These are phyloP conservation scores for Auxenochlorella pyrenoidosa DNA, from an alignment of 139 green algal species.

Conservation along the genomic window DNA sequence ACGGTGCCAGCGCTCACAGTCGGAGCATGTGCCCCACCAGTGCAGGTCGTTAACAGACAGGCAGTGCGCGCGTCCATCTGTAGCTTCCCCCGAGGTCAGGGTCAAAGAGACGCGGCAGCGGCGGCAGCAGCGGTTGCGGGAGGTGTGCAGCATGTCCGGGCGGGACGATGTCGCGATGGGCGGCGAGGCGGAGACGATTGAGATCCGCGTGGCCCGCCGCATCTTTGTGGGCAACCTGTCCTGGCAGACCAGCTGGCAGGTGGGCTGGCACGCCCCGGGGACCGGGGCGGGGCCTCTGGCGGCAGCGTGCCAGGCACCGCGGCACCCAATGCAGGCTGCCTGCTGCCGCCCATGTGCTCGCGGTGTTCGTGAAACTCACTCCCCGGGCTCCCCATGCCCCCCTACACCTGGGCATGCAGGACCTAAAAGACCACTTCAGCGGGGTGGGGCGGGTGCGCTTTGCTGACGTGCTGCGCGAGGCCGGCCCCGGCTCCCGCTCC, in stretches of 20 bases:
- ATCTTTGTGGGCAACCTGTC: constrained; percentile 73
- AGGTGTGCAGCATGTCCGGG: no score
- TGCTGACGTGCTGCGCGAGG: constrained; percentile 53
- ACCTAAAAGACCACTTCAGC: constrained; percentile 60
- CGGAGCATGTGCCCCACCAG: no score
- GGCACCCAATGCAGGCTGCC: no score
- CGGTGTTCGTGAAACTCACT: no score
- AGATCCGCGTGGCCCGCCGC: constrained; percentile 54
- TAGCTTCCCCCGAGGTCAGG: no score
- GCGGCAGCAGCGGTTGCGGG: no score
- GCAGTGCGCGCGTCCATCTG: no score
- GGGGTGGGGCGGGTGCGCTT: constrained; percentile 47
- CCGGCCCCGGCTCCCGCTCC: constrained; percentile 26
- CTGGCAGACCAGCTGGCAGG: constrained; percentile 62
- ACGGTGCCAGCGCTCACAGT: no score
- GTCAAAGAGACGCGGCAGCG: no score
- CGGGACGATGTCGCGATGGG: neutral
- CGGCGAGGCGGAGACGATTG: neutral
- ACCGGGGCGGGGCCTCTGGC: no score
- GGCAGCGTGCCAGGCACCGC: no score
- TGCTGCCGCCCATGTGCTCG: neutral
- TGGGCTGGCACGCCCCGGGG: neutral
- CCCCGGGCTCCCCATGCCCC: neutral
- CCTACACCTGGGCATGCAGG: neutral
- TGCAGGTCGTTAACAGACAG: no score